A percentile compares a stretch with the other conserved stretches of the same genome.
Evolutionary conservation across 768 basidiomycete species (phyloP).

Genomic region (Russula ochroleuca): DNA sequence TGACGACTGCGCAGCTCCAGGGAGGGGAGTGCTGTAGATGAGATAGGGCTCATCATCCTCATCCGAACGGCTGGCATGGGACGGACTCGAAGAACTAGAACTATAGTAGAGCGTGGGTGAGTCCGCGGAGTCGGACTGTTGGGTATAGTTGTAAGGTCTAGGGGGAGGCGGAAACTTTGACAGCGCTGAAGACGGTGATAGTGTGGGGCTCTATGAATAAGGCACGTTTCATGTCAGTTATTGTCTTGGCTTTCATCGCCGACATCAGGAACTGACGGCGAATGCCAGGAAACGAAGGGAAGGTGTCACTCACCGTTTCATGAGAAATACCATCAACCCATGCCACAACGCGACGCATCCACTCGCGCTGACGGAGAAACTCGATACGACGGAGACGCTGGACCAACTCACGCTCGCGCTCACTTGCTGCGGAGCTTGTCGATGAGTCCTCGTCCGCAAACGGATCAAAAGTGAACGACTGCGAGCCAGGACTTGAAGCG

Average conservation of each 20-base stretch:
- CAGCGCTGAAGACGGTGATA: constrained; percentile 15
- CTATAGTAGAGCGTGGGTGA: constrained; percentile 22
- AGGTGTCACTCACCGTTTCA: constrained; percentile 17
- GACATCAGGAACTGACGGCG: constrained; percentile 1
- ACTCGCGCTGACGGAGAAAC: constrained; percentile 26
- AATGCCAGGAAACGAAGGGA: not conserved
- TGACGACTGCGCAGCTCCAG: not conserved
- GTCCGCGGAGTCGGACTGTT: constrained; percentile 15
- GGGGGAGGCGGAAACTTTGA: constrained; percentile 5
- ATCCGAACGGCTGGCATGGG: constrained; percentile 11
- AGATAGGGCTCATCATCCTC: constrained; percentile 27
- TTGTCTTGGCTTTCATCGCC: not conserved
- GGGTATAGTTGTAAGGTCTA: constrained; percentile 18
- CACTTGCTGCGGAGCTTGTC: constrained; percentile 17
- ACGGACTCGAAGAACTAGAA: constrained; percentile 14
- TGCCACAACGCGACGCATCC: constrained; percentile 28
- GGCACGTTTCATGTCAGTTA: constrained; percentile 9
- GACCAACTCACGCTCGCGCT: constrained; percentile 17
- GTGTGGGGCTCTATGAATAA: constrained; percentile 13
- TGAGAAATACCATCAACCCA: constrained; percentile 27
- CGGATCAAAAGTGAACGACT: constrained; percentile 27
- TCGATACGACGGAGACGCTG: constrained; percentile 24
- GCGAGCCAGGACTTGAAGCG: constrained; percentile 5
- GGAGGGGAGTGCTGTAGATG: constrained; percentile 28
- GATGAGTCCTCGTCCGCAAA: constrained; percentile 27